Evolutionary conservation across 2,329 filamentous ascomycete genomes (phyloP).

Genomic region (Fusarium sp.): DNA sequence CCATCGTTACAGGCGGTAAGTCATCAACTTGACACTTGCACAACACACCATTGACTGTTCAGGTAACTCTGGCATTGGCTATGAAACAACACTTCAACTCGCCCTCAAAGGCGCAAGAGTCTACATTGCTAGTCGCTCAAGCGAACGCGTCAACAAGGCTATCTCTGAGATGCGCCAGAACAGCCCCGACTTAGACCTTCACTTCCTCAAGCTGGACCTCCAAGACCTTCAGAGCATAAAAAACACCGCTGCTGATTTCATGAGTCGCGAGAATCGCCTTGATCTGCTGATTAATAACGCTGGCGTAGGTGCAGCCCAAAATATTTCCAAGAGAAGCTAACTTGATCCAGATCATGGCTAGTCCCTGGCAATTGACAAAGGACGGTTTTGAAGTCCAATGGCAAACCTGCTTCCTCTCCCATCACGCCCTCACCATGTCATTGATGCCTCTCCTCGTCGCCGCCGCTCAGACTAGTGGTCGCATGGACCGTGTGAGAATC

Average conservation of each 20-base stretch:
- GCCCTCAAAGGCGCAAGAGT: slow-evolving; percentile 32
- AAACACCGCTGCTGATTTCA: slow-evolving; percentile 22
- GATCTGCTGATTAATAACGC: slow-evolving; percentile 39
- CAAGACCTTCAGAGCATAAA: slow-evolving; percentile 35
- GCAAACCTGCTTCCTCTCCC: slow-evolving; percentile 37
- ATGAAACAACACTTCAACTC: slow-evolving; percentile 34
- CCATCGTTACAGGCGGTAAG: slow-evolving; percentile 39
- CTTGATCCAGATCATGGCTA: slow-evolving; percentile 39
- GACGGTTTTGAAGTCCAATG: slow-evolving; percentile 38
- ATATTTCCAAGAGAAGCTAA: accelerated
- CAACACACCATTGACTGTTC: accelerated
- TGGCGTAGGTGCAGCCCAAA: slow-evolving; percentile 37
- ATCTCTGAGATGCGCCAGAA: slow-evolving; percentile 29
- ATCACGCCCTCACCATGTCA: slow-evolving; percentile 29
- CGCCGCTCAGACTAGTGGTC: slow-evolving; percentile 9
- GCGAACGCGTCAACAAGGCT: slow-evolving; percentile 29
- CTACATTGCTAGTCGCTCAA: slow-evolving; percentile 37
- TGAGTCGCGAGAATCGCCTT: slow-evolving; percentile 23
- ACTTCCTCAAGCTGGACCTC: slow-evolving; percentile 37
- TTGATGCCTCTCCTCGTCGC: slow-evolving; percentile 27
- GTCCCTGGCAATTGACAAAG: slow-evolving; percentile 30
- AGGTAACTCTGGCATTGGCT: slow-evolving; percentile 39
- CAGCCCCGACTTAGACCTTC: slow-evolving; percentile 22
- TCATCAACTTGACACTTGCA: accelerated
- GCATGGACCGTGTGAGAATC: slow-evolving; percentile 31